Evolutionary conservation across 257 asterid species (phyloP), one percentile per base, ranked within the genome.

Genomic region (Phtheirospermum japonicum): DNA sequence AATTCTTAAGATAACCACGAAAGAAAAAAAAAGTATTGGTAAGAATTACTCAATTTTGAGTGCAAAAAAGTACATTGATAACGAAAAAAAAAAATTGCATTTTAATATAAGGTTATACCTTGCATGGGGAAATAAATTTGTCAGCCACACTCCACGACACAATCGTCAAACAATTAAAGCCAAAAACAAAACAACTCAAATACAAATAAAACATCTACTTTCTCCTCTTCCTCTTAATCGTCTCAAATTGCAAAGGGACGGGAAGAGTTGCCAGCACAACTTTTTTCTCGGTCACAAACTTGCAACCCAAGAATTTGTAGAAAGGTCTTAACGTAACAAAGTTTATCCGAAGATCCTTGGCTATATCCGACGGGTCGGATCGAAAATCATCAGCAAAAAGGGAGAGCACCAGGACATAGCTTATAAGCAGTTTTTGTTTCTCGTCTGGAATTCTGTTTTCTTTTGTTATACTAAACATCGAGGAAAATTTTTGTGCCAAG

Each of bases 331-430:
- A 61, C 4, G 66, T 52, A 3, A 62, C 1, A 4, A 71, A 6
- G 59, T 58, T 57, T 79, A 86, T 83, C 43, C 89, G 82, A 36
- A 92, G 79, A 81, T 92, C 99, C 77, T 74, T 83, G 51, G 91
- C 83, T 61, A 92, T 86, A 65, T 92, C 96, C 1, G 82, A 31
- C 2, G 75, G 79, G 64, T 92, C 89, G 1, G 89, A 67, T 20
- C 70, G 74, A 69, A 92, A 92, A 49, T 85, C 74, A 50, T 92
- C 97, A 36, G 56, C 96, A 48, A 86, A 79, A 19, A 92, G 70
- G 30, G 96, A 76, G 58, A 92, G 97, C 67, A 92, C 96, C 65
- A 92, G 76, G 11, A 89, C 79, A 49, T 86, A 87, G 73, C 79
- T 75, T 43, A 87, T 74, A 18, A 92, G 96, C 68, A 88, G 79